Base-by-base conservation (phyloP, 1,284 basidiomycete species). In the Rhodotorula sp. region DNA sequence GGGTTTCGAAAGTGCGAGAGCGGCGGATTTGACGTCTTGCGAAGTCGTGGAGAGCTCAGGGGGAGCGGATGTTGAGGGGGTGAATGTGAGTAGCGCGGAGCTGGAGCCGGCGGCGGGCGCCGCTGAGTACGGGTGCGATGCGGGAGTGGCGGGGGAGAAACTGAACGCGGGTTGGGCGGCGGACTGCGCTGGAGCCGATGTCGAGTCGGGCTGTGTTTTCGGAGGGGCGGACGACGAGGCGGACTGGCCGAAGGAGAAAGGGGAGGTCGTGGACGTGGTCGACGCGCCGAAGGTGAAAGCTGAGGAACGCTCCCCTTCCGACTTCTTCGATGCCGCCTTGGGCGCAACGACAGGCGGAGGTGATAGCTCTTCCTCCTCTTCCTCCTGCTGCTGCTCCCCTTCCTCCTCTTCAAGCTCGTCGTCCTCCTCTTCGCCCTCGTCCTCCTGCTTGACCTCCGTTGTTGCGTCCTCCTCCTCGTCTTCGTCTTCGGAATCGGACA, bases 391-490 rank as follows among this genome's bases (percentile, higher is more conserved):
- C 31, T 52, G 34, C 24, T 44, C 37, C 34, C 52, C 59, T 24
- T 28, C 59, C 2, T n/a, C 59, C 30, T 34, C 34, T 24, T 48
- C 59, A 15, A 47, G 31, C 26, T 28, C 59, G 18, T 58, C 61
- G 34, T 55, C 53, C 3, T 64, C 55, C 46, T 64, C 53, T 20
- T 59, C 48, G n/a, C 40, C 40, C 40, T 44, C 40, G 16, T 44
- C 40, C 54, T 59, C 60, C 34, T 10, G 34, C 34, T 34, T 10
- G 10, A 34, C 34, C 34, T 34, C 34, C 34, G 10, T 34, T 10
- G 34, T 6, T 10, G 34, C 34, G 10, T 34, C 10, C 34, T 34
- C 34, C 34, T 34, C 34, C 34, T 34, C 34, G 34, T 67, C 67
- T 15, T 57, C 56, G 4, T 50, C 44, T 18, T 64, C 63, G 20